phyloP scores from a whole-genome alignment of 441 rosid species.

The Aleurites moluccanus region DNA sequence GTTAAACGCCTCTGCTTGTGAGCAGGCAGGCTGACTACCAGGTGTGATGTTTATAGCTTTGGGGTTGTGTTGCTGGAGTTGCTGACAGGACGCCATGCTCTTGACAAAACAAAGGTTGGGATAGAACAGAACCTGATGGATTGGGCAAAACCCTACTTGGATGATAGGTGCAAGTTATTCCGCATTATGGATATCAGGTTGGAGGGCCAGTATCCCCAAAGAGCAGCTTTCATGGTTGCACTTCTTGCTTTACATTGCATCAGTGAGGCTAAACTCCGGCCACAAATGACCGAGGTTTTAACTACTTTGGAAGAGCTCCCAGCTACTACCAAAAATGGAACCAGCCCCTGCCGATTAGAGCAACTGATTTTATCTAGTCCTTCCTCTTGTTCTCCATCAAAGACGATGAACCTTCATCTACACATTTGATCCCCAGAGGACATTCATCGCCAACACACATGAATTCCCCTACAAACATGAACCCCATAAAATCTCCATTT shows the following conservation, averaged over 20 bases:
- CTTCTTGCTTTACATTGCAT: constrained; percentile 55
- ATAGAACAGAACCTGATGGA: constrained; percentile 60
- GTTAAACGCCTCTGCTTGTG: constrained; percentile 14
- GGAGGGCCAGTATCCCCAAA: constrained; percentile 58
- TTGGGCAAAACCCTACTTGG: constrained; percentile 59
- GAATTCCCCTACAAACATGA: background rate
- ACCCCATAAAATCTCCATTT: background rate
- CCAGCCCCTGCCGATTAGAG: constrained; percentile 15
- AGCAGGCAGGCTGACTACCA: constrained; percentile 62
- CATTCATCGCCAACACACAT: constrained; percentile 16
- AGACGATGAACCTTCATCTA: constrained; percentile 11
- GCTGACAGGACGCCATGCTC: constrained; percentile 52
- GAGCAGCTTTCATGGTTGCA: constrained; percentile 54
- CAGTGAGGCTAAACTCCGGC: constrained; percentile 55
- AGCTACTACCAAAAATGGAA: constrained; percentile 29
- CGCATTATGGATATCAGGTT: constrained; percentile 64
- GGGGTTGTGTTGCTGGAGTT: constrained; percentile 77
- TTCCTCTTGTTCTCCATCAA: constrained; percentile 18
- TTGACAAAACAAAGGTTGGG: constrained; percentile 46
- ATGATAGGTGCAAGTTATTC: constrained; percentile 52
- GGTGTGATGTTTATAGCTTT: constrained; percentile 72
- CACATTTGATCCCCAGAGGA: constrained; percentile 7
- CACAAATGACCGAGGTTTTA: constrained; percentile 59
- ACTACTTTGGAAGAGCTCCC: constrained; percentile 45
- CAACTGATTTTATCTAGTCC: constrained; percentile 4